Evolutionary conservation across 108 stramenopile genomes (phyloP).

Genomic region (Nitzschia sp.): DNA sequence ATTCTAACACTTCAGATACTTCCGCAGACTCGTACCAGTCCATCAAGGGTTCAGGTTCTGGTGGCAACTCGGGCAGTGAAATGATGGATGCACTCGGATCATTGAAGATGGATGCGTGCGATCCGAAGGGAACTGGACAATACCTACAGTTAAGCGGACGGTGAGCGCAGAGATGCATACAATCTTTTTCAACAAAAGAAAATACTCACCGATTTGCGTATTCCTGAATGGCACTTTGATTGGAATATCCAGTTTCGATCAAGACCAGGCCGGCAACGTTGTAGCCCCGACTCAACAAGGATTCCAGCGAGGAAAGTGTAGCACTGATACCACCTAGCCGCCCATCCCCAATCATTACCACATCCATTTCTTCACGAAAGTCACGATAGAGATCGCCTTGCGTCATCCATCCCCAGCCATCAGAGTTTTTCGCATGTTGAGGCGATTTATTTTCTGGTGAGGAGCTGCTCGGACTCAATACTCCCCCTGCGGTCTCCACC

Average conservation of each 20-base stretch:
- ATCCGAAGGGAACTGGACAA: conserved; percentile 9
- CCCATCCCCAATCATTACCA: conserved; percentile 92
- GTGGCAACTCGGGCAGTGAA: conserved; percentile 69
- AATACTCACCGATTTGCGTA: conserved; percentile 38
- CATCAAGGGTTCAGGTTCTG: conserved; percentile 67
- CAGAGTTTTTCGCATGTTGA: conserved; percentile 31
- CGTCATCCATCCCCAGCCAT: conserved; percentile 84
- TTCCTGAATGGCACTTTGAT: conserved; percentile 61
- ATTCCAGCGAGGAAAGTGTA: conserved; percentile 89
- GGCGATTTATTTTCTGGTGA: conserved; percentile 63
- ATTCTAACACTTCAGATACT: conserved; percentile 29
- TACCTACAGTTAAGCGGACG: not conserved
- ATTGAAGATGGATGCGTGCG: conserved; percentile 20
- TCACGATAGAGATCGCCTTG: conserved; percentile 90
- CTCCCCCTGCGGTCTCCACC: conserved; percentile 90
- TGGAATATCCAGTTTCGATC: conserved; percentile 52
- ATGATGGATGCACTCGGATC: conserved; percentile 57
- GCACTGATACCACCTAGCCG: conserved; percentile 86
- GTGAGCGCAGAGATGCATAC: too few species aligned
- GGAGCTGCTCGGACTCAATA: conserved; percentile 79
- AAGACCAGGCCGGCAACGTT: conserved; percentile 76
- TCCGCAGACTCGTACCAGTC: conserved; percentile 63
- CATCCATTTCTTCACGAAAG: conserved; percentile 52
- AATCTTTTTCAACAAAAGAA: too few species aligned
- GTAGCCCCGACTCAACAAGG: conserved; percentile 83